These are phyloP conservation scores for Furcasterigmium furcatum DNA, from an alignment of 2,329 filamentous ascomycete species.

Conservation along the genomic window DNA sequence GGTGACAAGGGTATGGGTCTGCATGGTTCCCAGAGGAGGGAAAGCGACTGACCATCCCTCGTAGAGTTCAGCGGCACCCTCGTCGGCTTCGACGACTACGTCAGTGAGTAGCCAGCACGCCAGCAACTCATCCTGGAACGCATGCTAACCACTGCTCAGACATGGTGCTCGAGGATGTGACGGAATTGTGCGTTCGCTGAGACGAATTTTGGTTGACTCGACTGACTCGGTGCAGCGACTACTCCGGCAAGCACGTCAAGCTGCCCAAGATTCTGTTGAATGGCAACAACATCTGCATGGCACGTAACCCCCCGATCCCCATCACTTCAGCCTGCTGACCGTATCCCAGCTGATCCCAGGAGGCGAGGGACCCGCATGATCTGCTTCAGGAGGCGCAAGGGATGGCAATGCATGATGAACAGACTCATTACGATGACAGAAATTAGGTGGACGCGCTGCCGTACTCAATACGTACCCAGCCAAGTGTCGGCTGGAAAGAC, in stretches of 20 bases:
- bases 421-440: too few relatives aligned
- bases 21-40: background rate
- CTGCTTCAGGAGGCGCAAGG: conserved; percentile 2
- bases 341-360: conserved; percentile 67
- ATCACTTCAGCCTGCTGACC: conserved; percentile 7
- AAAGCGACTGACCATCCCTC: conserved; percentile 5
- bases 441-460: too few relatives aligned
- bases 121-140: background rate
- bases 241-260: conserved; percentile 82
- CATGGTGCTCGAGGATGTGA: conserved; percentile 97
- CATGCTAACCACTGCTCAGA: conserved; percentile 52
- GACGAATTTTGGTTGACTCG: background rate
- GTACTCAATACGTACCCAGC: too few relatives aligned
- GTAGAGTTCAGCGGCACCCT: conserved; percentile 93
- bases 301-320: conserved; percentile 38
- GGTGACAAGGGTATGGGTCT: conserved; percentile 79
- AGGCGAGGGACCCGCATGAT: conserved; percentile 62
- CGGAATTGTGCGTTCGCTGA: conserved; percentile 71
- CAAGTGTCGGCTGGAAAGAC: too few relatives aligned
- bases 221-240: conserved; percentile 64
- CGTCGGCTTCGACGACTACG: conserved; percentile 97
- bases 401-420: too few relatives aligned
- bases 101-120: conserved; percentile 69
- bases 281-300: conserved; percentile 99
- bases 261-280: conserved; percentile 94